Conservation (phyloP, 768 basidiomycete species). For the Hydnomerulius pinastri region DNA sequence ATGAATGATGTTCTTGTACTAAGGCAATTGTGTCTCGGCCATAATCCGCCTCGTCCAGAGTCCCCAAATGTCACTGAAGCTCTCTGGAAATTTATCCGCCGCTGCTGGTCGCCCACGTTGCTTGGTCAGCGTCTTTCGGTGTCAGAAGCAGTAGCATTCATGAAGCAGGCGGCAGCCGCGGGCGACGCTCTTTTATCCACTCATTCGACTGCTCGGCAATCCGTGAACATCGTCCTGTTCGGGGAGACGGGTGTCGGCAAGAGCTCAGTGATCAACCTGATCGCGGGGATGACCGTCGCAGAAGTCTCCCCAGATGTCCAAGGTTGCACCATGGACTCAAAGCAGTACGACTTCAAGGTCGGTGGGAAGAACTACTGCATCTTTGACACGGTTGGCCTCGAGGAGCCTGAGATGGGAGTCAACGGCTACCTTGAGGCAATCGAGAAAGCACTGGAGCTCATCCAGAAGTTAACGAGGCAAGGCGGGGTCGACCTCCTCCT, state of each 20-base stretch:
- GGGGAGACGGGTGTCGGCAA: too few species aligned
- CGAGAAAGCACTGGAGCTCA: constrained; percentile 6
- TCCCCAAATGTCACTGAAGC: not conserved
- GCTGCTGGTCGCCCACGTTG: not conserved
- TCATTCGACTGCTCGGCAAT: too few species aligned
- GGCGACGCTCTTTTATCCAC: not conserved
- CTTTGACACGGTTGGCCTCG: too few species aligned
- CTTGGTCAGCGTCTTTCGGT: not conserved
- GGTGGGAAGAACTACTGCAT: constrained; percentile 3
- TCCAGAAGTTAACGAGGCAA: not conserved
- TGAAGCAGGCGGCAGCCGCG: not conserved
- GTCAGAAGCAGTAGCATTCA: not conserved
- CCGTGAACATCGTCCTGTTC: not conserved
- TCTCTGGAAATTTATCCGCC: not conserved
- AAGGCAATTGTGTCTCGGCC: not conserved
- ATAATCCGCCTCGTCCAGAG: not conserved
- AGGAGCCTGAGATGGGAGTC: constrained; percentile 11
- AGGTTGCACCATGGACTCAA: constrained; percentile 33
- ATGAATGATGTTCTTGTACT: not conserved
- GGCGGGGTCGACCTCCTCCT: constrained; percentile 1
- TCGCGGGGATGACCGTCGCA: not conserved
- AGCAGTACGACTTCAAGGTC: constrained; percentile 19
- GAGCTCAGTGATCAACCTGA: too few species aligned
- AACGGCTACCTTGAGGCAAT: constrained; percentile 14
- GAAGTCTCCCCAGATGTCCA: constrained; percentile 11